phyloP scores from a whole-genome alignment of 805 yeast species.

The Monosporozyma yasuniensis region DNA sequence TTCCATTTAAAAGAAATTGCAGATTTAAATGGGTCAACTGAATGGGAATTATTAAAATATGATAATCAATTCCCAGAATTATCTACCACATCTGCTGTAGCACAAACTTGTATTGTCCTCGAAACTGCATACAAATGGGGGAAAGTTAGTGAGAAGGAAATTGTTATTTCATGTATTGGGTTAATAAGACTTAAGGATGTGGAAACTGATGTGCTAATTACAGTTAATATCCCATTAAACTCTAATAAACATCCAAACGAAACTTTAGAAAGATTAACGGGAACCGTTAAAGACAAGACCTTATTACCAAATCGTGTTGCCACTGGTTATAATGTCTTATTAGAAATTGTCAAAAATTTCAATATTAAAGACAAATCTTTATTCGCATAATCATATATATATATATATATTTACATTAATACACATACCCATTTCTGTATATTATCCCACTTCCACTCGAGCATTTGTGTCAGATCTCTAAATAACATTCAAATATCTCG shows the following conservation, averaged over 20 bases:
- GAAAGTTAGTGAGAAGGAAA: conserved; percentile 25
- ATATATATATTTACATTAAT: no score
- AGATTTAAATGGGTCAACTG: conserved; percentile 33
- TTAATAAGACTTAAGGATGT: conserved; percentile 44
- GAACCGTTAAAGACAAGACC: not conserved
- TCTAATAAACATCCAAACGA: not conserved
- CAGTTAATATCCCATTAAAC: conserved; percentile 49
- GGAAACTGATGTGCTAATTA: conserved; percentile 52
- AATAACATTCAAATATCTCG: no score
- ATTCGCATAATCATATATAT: conserved; percentile 15
- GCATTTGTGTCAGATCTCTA: no score
- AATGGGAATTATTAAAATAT: conserved; percentile 25
- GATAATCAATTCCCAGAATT: conserved; percentile 5
- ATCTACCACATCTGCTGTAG: not conserved
- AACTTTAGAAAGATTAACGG: not conserved
- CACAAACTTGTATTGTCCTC: conserved; percentile 30
- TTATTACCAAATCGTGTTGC: conserved; percentile 9
- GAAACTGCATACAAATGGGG: conserved; percentile 50
- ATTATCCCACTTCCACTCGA: no score
- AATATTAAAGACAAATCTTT: conserved; percentile 21
- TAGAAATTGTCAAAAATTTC: conserved; percentile 17
- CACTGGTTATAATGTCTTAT: conserved; percentile 18
- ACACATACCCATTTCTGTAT: no score
- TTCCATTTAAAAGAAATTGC: conserved; percentile 51
- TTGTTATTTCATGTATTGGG: conserved; percentile 46